Base-by-base conservation (phyloP, 768 basidiomycete genomes). In the Calocybe indica region DNA sequence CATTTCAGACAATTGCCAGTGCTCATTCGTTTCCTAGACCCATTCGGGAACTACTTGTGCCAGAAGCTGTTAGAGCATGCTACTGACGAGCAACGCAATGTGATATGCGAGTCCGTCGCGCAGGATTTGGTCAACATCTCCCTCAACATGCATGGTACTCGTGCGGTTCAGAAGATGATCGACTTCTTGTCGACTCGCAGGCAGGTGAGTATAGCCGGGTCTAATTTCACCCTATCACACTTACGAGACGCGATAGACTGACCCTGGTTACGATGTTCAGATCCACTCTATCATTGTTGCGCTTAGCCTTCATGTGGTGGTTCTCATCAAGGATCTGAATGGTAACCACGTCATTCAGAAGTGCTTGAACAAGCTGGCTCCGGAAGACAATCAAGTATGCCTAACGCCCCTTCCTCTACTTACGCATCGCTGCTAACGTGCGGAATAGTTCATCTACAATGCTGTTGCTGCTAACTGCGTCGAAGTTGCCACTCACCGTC, bases 111-210 rank as follows among this genome's bases (percentile, higher is more conserved):
- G 64, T 93, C 92, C 22, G 95, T 99, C 43, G 92, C 94, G 32
- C 89, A 93, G 60, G 96, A 99, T 58, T 79, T 99, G 43, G 96
- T 99, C 59, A 92, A 87, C 62, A 98, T 99, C 61, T 96, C 93
- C 32, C 75, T 99, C 53, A 99, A 99, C 70, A 99, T 99, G 96
- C 96, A 99, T 67, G 96, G 96, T 31, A 99, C 96, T 31, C 85
- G 96, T 52, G 96, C 96, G 28, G 96, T 98, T 49, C 96, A 99
- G 73, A 98, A 98, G 74, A 98, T 98, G 95, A 96, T 99, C 53
- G 96, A 99, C 67, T 98, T 96, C 75, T 71, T 99, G 62, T 95
- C 94, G 14, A 92, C 91, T 46, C 84, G 90, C 58, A 75, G 96
- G 61, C 92, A 93, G 88, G 90, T 74, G 72, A 79, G 85, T 80